phyloP scores from a whole-genome alignment of 2,329 filamentous ascomycete genomes.

The Epichloe typhina region DNA sequence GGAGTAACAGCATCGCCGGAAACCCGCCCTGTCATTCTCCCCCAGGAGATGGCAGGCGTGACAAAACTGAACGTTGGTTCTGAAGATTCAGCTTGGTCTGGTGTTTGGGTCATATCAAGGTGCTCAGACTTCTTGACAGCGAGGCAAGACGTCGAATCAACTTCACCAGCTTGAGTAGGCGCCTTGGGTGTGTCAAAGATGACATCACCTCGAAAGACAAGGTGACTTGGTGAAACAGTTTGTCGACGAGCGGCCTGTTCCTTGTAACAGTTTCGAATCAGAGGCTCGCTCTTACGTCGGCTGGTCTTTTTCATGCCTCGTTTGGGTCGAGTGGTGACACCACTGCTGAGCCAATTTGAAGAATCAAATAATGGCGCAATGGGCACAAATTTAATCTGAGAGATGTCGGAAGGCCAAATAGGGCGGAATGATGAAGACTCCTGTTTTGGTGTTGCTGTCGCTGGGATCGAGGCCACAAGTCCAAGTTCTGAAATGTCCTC shows the following conservation, averaged over 20 bases:
- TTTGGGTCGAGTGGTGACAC: constrained; percentile 11
- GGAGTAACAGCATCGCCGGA: constrained; percentile 4
- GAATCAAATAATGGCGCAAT: constrained; percentile 16
- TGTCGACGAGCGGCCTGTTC: constrained; percentile 13
- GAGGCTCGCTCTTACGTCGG: constrained; percentile 23
- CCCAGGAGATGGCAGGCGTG: constrained; percentile 10
- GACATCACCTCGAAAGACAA: constrained; percentile 3
- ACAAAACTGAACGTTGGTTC: background rate
- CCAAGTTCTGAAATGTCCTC: constrained; percentile 8
- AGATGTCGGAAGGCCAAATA: constrained; percentile 5
- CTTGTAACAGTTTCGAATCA: constrained; percentile 15
- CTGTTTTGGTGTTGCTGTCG: constrained; percentile 12
- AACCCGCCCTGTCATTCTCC: constrained; percentile 6
- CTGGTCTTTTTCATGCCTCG: constrained; percentile 11
- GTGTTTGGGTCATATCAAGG: background rate
- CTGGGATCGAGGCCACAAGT: constrained; percentile 12
- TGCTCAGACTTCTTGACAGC: background rate
- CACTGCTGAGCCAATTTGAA: constrained; percentile 15
- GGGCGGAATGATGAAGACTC: constrained; percentile 8
- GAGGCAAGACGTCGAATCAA: background rate
- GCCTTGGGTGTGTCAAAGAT: background rate
- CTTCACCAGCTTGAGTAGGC: background rate
- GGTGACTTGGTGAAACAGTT: constrained; percentile 17
- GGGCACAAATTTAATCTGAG: constrained; percentile 16
- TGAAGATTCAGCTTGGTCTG: background rate